Base-by-base conservation (phyloP, 805 yeast species). In the Zygotorulaspora chibaensis region DNA sequence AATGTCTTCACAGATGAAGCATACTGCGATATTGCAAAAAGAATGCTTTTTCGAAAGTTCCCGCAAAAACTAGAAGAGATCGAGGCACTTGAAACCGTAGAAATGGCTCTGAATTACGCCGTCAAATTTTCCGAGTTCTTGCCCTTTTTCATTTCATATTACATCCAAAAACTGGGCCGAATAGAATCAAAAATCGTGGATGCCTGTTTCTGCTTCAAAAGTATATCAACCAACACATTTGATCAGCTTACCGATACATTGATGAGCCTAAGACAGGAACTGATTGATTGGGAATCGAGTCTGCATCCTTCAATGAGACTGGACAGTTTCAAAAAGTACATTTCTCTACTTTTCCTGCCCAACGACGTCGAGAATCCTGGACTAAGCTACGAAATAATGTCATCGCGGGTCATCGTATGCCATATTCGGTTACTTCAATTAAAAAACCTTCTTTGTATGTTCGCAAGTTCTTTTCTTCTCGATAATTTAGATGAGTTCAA, bases 111-210 rank as follows among this genome's bases (percentile, higher is more conserved):
- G 40, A 41, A 48, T 18, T 44, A 43, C 9, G 43, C 56, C 12
- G 48, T 47, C 2, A 51, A 54, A 26, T 50, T 46, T 31, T 51
- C 51, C 17, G 57, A 57, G n/a, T 48, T 51, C 29, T 35, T 58
- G 17, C 56, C 60, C 1, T 44, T 55, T 15, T 53, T 52, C 23
- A 44, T 55, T 4, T 60, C 63, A 6, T 60, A 57, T 48, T 59
- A 48, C 33, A 40, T 48, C 9, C 43, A 50, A 11, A 46, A 47
- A 29, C 40, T 61, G 18, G 41, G 52, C 3, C 37, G 44, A 11
- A 53, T 59, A 5, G 59, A 56, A 37, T 43, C 42, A 18, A 45
- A 46, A 34, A 41, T 60, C 11, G 50, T 42, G 38, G 40, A 46
- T 16, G 35, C 39, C 8, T 57, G 65, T 30, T 58, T 61, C 33